Evolutionary conservation across 2,329 filamentous ascomycete genomes (phyloP), one percentile per base, ranked within the genome.

Genomic region (Purpureocillium lavendulum): DNA sequence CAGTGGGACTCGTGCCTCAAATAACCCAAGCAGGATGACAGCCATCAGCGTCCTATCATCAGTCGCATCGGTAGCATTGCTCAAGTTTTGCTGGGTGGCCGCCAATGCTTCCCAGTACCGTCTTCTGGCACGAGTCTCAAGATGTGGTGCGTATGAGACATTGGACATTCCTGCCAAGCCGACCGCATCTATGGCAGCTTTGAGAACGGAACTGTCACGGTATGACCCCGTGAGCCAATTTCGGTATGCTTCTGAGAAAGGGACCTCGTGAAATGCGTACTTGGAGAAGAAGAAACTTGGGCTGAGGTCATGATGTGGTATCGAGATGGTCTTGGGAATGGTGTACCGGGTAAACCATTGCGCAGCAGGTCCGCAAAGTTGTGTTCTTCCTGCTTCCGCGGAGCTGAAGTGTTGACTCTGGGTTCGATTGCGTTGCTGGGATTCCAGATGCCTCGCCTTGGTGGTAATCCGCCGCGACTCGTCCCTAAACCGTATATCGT

Each of bases 151-250:
- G n/a, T 50, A 37, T 5, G 24, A 45, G 2, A 48, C 36, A 33
- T 52, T 54, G 4, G 51, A 48, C 14, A 56, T 48, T 4, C 49
- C 50, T 8, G 53, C 51, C 47, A 55, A 49, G 6, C 52, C 52
- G 6, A 45, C 47, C 12, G 53, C 53, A 35, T 56, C 51, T 10
- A 56, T 52, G 5, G 46, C 45, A 5, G 36, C 32, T 17, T 45
- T 44, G 4, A 54, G 36, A 7, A 39, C 28, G n/a, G 42, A 18
- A 18, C 34, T 18, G 7, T 46, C 16, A 9, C 14, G 32, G 37
- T 53, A 52, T 3, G 31, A 21, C 13, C 46, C 30, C 3, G 39
- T 37, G 8, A 55, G 42, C 50, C 52, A 53, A 13, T 36, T 18
- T 14, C 44, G 39, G 32, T 47, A 49, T 1, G 40, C 43, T 7